Evolutionary conservation across 2,329 filamentous ascomycete genomes (phyloP), one percentile per base, ranked within the genome.

Genomic region (Raffaelea arxii): DNA sequence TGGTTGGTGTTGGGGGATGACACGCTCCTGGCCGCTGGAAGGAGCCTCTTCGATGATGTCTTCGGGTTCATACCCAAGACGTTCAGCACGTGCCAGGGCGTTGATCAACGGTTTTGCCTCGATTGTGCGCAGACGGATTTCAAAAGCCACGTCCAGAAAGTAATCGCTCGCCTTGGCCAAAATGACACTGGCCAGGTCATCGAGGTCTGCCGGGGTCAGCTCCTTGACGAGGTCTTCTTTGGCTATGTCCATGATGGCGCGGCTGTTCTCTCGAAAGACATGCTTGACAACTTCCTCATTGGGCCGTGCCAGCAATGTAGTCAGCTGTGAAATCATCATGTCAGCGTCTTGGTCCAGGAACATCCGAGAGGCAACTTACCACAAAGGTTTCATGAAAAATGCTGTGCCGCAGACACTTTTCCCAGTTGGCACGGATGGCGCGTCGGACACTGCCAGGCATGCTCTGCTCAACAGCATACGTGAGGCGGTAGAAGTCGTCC

Each of bases 21-120:
- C 64, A 23, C 58, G 61, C 49, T 71, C 68, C 25, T 58, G 54
- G 24, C 59, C 41, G 49, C 60, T 62, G 48, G 68, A 63, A 24
- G 54, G 49, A 19, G 58, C 35, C 18, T 72, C 68, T 25, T 71
- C 66, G 12, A 76, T 61, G 3, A 74, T 62, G 46, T 79, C 76
- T 25, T 63, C 60, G 0, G 64, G 61, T 43, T 77, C 69, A 46
- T 79, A 80, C 2, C 77, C 77, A 0, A 80, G 66, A 3, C 77
- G 72, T 53, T 77, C 73, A 2, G 75, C 74, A 30, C 69, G 65
- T 2, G 75, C 75, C 19, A 80, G 65, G 14, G 74, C 72, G 48
- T 78, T 78, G 45, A 80, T 71, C 3, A 80, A 65, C 14, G 70
- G 66, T 23, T 72, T 68, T 1, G 74, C 74, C 10, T 69, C 67